Base-by-base conservation (phyloP, 441 rosid species). In the Erysimum pusillum region DNA sequence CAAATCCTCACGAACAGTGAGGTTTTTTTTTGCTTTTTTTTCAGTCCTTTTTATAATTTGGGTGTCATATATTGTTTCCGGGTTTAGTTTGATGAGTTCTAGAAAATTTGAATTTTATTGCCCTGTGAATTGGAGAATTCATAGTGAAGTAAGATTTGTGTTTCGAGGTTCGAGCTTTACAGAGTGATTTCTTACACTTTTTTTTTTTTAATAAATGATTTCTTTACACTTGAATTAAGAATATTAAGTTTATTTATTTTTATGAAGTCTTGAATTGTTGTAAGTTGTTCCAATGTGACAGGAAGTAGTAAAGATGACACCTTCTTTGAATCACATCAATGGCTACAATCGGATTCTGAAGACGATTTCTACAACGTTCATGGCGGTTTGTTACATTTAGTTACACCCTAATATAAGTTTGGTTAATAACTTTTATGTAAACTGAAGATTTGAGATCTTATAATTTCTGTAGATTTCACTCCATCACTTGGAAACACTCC, bases 281-380 rank as follows among this genome's bases (percentile, higher is more conserved):
- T 34, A 39, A 31, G 13, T 31, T 64, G 28, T 77, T 69, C 10
- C 45, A 52, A 9, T 67, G 68, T 67, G n/a, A 31, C 67, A 92
- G 99, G 94, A 63, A 90, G 91, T 73, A 91, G 91, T 66, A 90
- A 83, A 86, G 96, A 91, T 42, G 98, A 95, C 60, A 36, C 77
- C 7, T 92, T 89, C 83, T 92, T 86, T 57, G 99, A 91, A 76
- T 87, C 97, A 48, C 83, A 64, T 70, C 76, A 87, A 31, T 91
- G 91, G 90, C 42, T 87, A 57, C 95, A 89, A 22, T 91, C 95
- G 4, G 97, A 93, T 66, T 88, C 89, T 39, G 97, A 92, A 39
- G 94, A 91, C 38, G 97, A 89, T 76, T 93, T 91, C 85, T 80
- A 61, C 74, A 95, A 98, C 63, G 97, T 95, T 73, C 86, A 81